phyloP scores from a whole-genome alignment of 2,329 filamentous ascomycete species.

The Pseudocercospora crystallina region DNA sequence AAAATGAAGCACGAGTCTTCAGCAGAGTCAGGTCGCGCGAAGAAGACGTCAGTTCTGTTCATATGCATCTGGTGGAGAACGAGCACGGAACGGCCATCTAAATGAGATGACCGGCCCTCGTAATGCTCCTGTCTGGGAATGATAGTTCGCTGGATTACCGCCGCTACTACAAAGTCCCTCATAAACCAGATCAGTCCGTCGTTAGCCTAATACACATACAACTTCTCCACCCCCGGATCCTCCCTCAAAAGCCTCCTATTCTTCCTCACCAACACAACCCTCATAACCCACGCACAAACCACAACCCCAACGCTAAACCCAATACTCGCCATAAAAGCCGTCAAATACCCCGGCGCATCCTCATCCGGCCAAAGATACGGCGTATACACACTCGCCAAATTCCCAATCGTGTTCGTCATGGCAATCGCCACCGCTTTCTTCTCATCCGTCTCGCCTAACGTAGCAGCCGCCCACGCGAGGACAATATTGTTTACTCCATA shows the following conservation, averaged over 20 bases:
- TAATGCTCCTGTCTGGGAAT: too few species aligned
- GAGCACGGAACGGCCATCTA: too few species aligned
- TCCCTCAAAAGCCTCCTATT: conserved; percentile 25
- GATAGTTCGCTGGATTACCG: too few species aligned
- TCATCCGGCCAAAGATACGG: conserved; percentile 32
- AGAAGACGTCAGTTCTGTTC: too few species aligned
- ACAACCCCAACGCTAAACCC: conserved; percentile 32
- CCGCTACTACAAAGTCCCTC: too few species aligned
- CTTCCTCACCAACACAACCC: conserved; percentile 24
- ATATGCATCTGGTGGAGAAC: too few species aligned
- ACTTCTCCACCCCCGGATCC: conserved; percentile 14
- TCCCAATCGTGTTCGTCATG: conserved; percentile 32
- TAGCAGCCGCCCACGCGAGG: conserved; percentile 44
- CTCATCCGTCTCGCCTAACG: conserved; percentile 43
- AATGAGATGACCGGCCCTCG: too few species aligned
- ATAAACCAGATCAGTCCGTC: too few species aligned
- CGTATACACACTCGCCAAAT: conserved; percentile 1
- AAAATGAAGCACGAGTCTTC: too few species aligned
- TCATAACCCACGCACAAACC: conserved; percentile 28
- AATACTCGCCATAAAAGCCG: conserved; percentile 32
- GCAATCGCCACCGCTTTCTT: conserved; percentile 49
- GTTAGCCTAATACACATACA: conserved; percentile 8
- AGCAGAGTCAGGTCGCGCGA: too few species aligned
- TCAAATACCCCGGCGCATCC: conserved; percentile 34
- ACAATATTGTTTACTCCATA: conserved; percentile 44